Evolutionary conservation across 768 basidiomycete species (phyloP), one percentile per base, ranked within the genome.

Genomic region (Boletus patriciae): DNA sequence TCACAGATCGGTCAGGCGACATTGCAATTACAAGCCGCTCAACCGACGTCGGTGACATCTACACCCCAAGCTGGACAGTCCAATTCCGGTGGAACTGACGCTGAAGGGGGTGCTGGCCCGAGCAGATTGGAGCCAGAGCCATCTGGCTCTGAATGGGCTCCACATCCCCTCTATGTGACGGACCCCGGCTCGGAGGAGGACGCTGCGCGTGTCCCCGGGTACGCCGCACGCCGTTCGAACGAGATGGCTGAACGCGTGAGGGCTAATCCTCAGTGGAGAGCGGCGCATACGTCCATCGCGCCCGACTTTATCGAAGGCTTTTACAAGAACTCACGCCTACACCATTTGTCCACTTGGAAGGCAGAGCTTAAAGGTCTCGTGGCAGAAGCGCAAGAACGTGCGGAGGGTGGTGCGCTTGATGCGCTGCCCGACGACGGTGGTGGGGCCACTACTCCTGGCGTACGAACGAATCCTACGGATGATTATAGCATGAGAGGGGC

Each of bases 321-420:
- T 67, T 86, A 85, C 73, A 83, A 83, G 68, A 88, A 97, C 66
- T 93, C 90, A 1, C 87, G 97, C 2, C 76, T 99, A n/a, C 97
- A 99, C 63, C 89, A 95, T 66, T 73, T 99, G 12, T 86, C 90
- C 6, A 88, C 85, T 3, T 96, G 92, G 92, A 99, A 98, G 71
- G 82, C 90, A 0, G 95, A 98, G 65, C 78, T 98, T 38, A 87
- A 86, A 65, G 76, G 78, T 16, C 80, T 97, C 10, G 90, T 97
- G 1, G 78, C 83, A 18, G 83, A 90, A 65, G 92, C 94, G 0
- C 90, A 92, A 65, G 85, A 86, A 60, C 81, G 81, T 10, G 83
- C 83, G 0, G 89, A 92, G 66, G 69, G 63, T 15, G 73, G 70
- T 1, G 61, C 61, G 4, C 41, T 57, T 0, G 66, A 63, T 34